Evolutionary conservation across 208 protist genomes (phyloP).

Genomic region (Trypanosomatidae sp.): DNA sequence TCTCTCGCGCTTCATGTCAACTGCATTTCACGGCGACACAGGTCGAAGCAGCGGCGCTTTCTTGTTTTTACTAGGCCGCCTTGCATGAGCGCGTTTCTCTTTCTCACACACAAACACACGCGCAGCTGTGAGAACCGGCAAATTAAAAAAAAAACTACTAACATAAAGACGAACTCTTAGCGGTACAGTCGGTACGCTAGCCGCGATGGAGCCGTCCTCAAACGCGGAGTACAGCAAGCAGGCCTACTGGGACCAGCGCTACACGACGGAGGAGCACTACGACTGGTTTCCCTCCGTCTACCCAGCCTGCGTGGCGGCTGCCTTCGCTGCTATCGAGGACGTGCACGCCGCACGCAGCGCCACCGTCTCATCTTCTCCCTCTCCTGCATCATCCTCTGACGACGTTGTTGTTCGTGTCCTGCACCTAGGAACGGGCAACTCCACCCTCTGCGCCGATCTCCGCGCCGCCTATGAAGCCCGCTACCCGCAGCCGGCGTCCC

Average conservation of each 20-base stretch:
- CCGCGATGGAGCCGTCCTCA: constrained; percentile 18
- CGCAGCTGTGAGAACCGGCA: no score
- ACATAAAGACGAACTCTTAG: no score
- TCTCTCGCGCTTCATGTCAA: no score
- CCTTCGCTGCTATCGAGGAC: constrained; percentile 45
- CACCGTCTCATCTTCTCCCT: neutral
- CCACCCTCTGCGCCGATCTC: constrained; percentile 67
- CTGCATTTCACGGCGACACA: no score
- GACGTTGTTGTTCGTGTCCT: constrained; percentile 43
- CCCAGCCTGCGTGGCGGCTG: constrained; percentile 32
- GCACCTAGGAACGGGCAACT: constrained; percentile 85
- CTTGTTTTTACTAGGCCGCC: no score
- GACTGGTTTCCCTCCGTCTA: constrained; percentile 88
- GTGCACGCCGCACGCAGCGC: constrained; percentile 18
- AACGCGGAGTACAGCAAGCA: constrained; percentile 72
- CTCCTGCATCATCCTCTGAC: no score
- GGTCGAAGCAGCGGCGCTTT: no score
- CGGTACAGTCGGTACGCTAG: no score
- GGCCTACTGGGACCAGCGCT: constrained; percentile 81
- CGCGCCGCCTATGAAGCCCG: constrained; percentile 28
- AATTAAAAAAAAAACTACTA: no score
- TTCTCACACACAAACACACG: no score
- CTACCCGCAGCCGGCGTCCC: constrained; percentile 3
- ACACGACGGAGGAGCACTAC: constrained; percentile 67
- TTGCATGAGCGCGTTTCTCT: no score